Percentiles rank a stretch among this genome's conserved stretches.
These are phyloP conservation scores for Nicotiana undulata DNA, from an alignment of 257 asterid species.

Conservation along the genomic window DNA sequence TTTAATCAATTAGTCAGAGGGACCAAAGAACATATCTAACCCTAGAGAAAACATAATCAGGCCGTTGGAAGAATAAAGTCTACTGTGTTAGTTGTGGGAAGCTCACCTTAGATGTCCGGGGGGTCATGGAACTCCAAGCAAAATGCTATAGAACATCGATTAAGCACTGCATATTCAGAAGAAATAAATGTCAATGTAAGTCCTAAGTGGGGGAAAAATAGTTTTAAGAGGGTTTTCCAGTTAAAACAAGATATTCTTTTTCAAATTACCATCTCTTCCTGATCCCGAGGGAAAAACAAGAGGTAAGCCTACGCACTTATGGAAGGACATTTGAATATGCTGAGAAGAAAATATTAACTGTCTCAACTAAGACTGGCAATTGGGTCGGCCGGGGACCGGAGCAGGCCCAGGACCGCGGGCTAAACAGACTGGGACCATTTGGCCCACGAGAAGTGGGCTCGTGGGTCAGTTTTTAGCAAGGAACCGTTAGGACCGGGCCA, in stretches of 20 bases:
- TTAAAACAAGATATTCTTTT: not conserved
- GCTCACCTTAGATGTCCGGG: not conserved
- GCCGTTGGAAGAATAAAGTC: not conserved
- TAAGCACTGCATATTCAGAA: conserved; percentile 1
- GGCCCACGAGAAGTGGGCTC: too few relatives aligned
- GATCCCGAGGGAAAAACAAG: not conserved
- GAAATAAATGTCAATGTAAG: not conserved
- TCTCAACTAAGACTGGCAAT: not conserved
- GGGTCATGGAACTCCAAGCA: not conserved
- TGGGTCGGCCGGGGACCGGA: too few relatives aligned
- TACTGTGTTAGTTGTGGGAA: not conserved
- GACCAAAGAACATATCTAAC: not conserved
- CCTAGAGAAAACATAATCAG: not conserved
- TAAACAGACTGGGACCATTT: too few relatives aligned
- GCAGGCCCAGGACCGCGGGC: too few relatives aligned
- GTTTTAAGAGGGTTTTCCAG: not conserved
- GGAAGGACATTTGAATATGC: not conserved
- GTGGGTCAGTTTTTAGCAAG: too few relatives aligned
- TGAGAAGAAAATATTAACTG: not conserved
- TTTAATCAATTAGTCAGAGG: not conserved
- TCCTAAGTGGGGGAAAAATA: not conserved
- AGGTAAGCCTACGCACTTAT: not conserved
- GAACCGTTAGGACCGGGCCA: too few relatives aligned
- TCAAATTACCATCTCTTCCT: not conserved
- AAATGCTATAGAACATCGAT: conserved; percentile 1